Percentiles rank a stretch among this genome's conserved stretches.
Conservation (phyloP, 2,329 filamentous ascomycete species). For the Calonectria ilicicola region DNA sequence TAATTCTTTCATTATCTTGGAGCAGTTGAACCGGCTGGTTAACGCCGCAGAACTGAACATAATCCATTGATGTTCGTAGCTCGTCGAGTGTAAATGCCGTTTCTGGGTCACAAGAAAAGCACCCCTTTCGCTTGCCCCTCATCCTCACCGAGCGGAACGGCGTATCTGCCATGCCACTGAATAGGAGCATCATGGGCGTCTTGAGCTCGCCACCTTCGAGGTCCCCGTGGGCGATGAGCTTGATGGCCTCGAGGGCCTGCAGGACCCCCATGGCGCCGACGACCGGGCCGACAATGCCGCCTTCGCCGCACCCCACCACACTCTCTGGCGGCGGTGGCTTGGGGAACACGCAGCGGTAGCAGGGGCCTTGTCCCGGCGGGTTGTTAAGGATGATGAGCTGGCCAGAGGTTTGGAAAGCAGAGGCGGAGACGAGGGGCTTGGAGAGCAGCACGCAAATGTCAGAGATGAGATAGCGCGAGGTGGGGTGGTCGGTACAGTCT, state of each 20-base stretch:
- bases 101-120: conserved; percentile 79
- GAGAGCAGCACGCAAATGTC: conserved; percentile 85
- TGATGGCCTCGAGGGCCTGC: conserved; percentile 90
- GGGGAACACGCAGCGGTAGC: conserved; percentile 94
- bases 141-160: conserved; percentile 82
- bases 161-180: conserved; percentile 57
- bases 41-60: conserved; percentile 86
- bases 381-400: conserved; percentile 91
- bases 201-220: conserved; percentile 35
- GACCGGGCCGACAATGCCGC: conserved; percentile 90
- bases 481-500: conserved; percentile 95
- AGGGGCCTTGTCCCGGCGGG: conserved; percentile 81
- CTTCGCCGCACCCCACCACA: conserved; percentile 89
- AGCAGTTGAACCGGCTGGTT: conserved; percentile 67
- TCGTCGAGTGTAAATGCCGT: conserved; percentile 70
- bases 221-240: conserved; percentile 71
- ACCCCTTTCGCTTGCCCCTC: conserved; percentile 75
- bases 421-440: conserved; percentile 89
- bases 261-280: conserved; percentile 94
- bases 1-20: conserved; percentile 73
- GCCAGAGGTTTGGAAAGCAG: conserved; percentile 88
- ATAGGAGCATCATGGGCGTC: conserved; percentile 57
- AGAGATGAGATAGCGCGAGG: conserved; percentile 91
- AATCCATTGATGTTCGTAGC: conserved; percentile 77
- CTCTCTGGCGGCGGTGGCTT: conserved; percentile 86